A percentile compares a stretch with the other conserved stretches of the same genome.
Evolutionary conservation across 148 eudicot species (phyloP).

Genomic region (Rhododendron ferrugineum): DNA sequence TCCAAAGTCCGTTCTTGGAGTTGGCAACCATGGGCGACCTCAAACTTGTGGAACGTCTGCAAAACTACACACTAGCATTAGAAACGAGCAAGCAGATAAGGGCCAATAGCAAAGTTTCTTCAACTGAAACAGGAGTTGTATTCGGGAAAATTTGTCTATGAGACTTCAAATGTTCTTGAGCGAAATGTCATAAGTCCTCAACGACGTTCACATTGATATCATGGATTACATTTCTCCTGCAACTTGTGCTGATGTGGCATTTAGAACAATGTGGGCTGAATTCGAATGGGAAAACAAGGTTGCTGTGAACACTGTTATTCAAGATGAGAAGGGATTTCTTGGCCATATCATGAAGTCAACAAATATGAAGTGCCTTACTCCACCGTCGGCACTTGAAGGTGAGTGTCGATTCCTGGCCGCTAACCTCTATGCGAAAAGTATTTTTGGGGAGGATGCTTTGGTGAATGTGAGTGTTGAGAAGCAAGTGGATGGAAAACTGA

Average conservation of each 20-base stretch:
- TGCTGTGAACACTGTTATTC: slow-evolving; percentile 71
- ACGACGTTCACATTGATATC: too few species aligned
- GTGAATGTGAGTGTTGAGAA: slow-evolving; percentile 85
- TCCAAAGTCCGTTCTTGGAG: slow-evolving; percentile 90
- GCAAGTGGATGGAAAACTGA: slow-evolving; percentile 77
- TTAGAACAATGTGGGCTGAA: too few species aligned
- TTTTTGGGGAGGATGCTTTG: slow-evolving; percentile 91
- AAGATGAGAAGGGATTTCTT: slow-evolving; percentile 75
- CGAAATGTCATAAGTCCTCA: background rate
- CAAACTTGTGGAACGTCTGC: slow-evolving; percentile 95
- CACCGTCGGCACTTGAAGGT: slow-evolving; percentile 86
- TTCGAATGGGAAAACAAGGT: slow-evolving; percentile 35
- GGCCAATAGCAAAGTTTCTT: slow-evolving; percentile 92
- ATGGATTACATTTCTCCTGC: too few species aligned
- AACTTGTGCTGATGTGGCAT: too few species aligned
- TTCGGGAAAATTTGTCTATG: slow-evolving; percentile 89
- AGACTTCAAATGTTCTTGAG: slow-evolving; percentile 30
- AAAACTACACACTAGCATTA: slow-evolving; percentile 88
- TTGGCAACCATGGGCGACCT: slow-evolving; percentile 98
- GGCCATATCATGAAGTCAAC: slow-evolving; percentile 85
- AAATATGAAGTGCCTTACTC: slow-evolving; percentile 85
- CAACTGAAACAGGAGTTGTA: slow-evolving; percentile 91
- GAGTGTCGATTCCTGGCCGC: slow-evolving; percentile 93
- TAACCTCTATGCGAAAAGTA: slow-evolving; percentile 89
- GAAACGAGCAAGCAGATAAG: slow-evolving; percentile 92